Conservation (phyloP, 2,329 filamentous ascomycete genomes). For the Aspergillus pseudoglaucus region DNA sequence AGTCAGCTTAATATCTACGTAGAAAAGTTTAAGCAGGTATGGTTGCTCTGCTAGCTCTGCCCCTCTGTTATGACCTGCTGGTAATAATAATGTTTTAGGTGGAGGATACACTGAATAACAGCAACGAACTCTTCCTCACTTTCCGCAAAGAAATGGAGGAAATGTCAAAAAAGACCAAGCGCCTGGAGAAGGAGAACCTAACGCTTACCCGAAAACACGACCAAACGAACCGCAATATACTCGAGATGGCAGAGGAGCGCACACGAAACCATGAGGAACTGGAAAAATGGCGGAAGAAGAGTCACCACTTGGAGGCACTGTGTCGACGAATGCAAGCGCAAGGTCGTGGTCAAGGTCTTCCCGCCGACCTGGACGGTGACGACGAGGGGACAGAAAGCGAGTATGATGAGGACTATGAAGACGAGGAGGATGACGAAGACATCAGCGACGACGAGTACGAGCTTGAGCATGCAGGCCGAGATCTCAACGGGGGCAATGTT, state of each 20-base stretch:
- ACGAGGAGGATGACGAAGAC: constrained; percentile 58
- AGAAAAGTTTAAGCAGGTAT: constrained; percentile 98
- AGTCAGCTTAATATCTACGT: constrained; percentile 98
- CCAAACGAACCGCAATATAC: constrained; percentile 85
- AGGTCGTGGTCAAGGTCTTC: constrained; percentile 68
- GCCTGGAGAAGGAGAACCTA: constrained; percentile 93
- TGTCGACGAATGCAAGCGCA: constrained; percentile 96
- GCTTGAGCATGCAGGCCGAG: constrained; percentile 28
- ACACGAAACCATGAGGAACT: constrained; percentile 67
- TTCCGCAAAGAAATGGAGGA: constrained; percentile 99
- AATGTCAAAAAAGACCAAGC: constrained; percentile 98
- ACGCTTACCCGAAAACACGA: constrained; percentile 88
- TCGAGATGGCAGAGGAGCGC: constrained; percentile 94
- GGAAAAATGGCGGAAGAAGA: constrained; percentile 75
- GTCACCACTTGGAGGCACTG: constrained; percentile 85
- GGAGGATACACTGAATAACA: constrained; percentile 97
- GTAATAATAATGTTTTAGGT: constrained; percentile 62
- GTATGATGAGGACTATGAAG: constrained; percentile 56
- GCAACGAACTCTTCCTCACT: constrained; percentile 92
- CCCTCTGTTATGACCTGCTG: constrained; percentile 12
- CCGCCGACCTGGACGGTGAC: constrained; percentile 51
- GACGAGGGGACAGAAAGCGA: constrained; percentile 37
- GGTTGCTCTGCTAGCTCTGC: constrained; percentile 22
- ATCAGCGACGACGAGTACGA: constrained; percentile 53
- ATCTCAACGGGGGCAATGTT: constrained; percentile 20